Conservation (phyloP, 1,139 yeast genomes). For the Arxiozyma slooffiae region DNA sequence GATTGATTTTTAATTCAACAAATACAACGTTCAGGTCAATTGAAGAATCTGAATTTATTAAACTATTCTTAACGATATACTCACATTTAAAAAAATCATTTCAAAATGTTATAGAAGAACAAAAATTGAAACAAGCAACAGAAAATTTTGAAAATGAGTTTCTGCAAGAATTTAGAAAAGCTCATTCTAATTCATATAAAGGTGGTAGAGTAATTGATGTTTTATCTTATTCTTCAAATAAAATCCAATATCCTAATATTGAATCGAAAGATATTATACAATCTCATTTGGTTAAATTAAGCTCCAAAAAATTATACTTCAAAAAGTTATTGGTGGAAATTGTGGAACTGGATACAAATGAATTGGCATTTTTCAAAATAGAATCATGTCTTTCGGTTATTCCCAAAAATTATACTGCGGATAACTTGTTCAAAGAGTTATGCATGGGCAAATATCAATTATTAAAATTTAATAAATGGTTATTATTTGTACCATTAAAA, state of each 20-base stretch:
- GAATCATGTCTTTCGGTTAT: constrained; percentile 15
- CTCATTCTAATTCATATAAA: constrained; percentile 6
- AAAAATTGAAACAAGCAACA: constrained; percentile 6
- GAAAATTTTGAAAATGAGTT: constrained; percentile 2
- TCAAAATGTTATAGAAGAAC: constrained; percentile 11
- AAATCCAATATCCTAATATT: constrained; percentile 11
- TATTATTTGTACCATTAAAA: constrained; percentile 32
- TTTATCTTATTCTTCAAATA: constrained; percentile 9
- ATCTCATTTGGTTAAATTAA: constrained; percentile 15
- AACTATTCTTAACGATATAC: background rate
- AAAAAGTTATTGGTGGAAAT: constrained; percentile 26
- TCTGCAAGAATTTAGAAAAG: background rate
- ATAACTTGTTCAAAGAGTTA: constrained; percentile 9
- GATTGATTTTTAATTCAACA: constrained; percentile 2
- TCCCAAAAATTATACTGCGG: background rate
- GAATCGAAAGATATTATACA: constrained; percentile 10
- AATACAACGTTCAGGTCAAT: constrained; percentile 2
- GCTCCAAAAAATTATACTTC: constrained; percentile 8
- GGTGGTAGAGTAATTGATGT: constrained; percentile 13
- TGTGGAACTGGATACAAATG: constrained; percentile 17
- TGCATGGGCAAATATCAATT: constrained; percentile 5
- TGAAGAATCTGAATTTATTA: background rate
- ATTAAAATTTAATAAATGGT: constrained; percentile 26
- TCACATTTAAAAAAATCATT: background rate
- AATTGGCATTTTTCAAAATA: constrained; percentile 31